Evolutionary conservation across 495 filamentous ascomycete genomes (phyloP), one percentile per base, ranked within the genome.

Genomic region (Darksidea phi): DNA sequence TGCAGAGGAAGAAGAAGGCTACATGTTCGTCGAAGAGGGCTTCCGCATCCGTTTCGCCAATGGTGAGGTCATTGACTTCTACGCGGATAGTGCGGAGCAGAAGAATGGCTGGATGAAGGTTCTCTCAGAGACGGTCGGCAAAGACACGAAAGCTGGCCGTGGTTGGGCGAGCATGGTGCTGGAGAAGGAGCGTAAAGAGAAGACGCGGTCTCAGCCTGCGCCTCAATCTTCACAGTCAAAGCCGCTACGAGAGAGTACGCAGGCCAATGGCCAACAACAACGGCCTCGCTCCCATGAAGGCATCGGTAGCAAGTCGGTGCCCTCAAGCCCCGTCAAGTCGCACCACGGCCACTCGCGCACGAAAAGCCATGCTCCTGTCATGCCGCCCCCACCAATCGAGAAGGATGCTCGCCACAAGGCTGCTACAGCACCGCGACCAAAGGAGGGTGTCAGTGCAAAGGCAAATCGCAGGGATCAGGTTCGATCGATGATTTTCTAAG

Each of bases 1-100:
- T 67, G 92, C 95, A 7, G 94, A 97, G 73, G 95, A 97, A 68
- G 95, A 97, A 73, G 94, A 98, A 68, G 94, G 95, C 48, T 98
- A 97, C 77, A 96, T 97, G 91, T 97, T 97, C 67, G 94, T 98
- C 21, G 94, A 98, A 74, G 95, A 97, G 71, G 94, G 95, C 12
- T 98, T 98, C 84, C 89, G 94, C 34, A 93, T 98, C 72, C 90
- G 92, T 53, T 98, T 98, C 74, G 91, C 87, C 59, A 98, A 98
- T 70, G 94, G 94, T 49, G 94, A 98, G 75, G 84, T 93, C 41
- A 98, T 98, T 63, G 94, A 98, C 73, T 98, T 98, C 75, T 98
- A 98, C 66, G 95, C 94, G 63, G 94, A 98, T 73, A 90, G 82
- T 36, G 78, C 84, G 1, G 82, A 80, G 48, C 86, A 90, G 66